phyloP scores from a whole-genome alignment of 768 basidiomycete genomes.

The Mycena rosella region DNA sequence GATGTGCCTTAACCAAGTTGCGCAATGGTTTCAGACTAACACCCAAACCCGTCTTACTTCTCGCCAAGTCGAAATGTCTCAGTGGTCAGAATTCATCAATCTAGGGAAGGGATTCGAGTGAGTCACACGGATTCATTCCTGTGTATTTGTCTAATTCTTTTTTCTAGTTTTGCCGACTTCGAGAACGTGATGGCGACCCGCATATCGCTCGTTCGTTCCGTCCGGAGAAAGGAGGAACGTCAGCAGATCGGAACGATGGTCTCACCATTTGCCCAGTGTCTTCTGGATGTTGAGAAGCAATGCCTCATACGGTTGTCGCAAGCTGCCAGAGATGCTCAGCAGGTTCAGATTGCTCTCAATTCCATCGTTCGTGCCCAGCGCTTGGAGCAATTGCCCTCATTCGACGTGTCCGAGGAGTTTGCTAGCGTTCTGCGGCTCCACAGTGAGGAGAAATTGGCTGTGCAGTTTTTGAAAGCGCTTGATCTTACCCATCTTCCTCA shows the following conservation, averaged over 20 bases:
- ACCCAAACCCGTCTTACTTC: conserved; percentile 50
- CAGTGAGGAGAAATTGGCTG: conserved; percentile 86
- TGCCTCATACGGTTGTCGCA: conserved; percentile 80
- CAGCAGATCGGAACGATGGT: conserved; percentile 80
- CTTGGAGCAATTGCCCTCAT: conserved; percentile 59
- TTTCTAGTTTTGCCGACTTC: conserved; percentile 75
- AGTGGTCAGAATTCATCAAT: conserved; percentile 59
- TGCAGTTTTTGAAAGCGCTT: conserved; percentile 72
- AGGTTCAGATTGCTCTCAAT: conserved; percentile 88
- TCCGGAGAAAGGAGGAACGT: conserved; percentile 75
- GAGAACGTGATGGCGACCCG: conserved; percentile 88
- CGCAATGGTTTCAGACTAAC: conserved; percentile 64
- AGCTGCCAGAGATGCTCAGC: conserved; percentile 75
- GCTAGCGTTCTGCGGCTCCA: conserved; percentile 92
- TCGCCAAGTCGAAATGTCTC: conserved; percentile 47
- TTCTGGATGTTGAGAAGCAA: conserved; percentile 73
- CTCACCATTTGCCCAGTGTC: conserved; percentile 61
- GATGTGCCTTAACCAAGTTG: conserved; percentile 85
- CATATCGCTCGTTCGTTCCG: conserved; percentile 82
- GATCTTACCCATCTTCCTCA: conserved; percentile 37
- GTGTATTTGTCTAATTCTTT: conserved; percentile 6
- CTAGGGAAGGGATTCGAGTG: conserved; percentile 77
- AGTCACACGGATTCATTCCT: conserved; percentile 42
- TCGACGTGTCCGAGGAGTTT: conserved; percentile 81
- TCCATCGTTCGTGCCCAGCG: conserved; percentile 82